Evolutionary conservation across 1,139 yeast species (phyloP), one percentile per base, ranked within the genome.

Genomic region (Saccharomyces hybrid): DNA sequence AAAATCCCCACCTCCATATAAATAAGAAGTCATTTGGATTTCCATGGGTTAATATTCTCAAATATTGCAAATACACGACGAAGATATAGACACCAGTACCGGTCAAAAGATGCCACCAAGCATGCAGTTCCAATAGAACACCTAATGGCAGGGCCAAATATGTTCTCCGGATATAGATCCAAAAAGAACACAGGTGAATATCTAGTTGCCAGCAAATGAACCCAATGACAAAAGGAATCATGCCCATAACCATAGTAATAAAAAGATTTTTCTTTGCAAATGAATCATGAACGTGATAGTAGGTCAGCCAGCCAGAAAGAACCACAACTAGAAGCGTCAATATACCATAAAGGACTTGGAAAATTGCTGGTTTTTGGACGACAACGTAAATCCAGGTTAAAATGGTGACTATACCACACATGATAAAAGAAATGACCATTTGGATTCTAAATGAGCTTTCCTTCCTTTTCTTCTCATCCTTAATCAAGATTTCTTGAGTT

Each of bases 91-190:
- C 88, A 57, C 96, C 96, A 11, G 83, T 74, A 2, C 95, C 95
- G 0, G 96, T 88, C 59, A 88, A 78, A 32, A 88, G 74, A 68
- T 93, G 99, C 99, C 99, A 93, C 98, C 98, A 93, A 16, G 96
- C 96, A 67, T 93, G 99, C 34, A 96, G 87, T 68, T 93, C 99
- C 44, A 93, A 76, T 9, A 93, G 61, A 59, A 89, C 81, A 1
- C 99, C 99, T 56, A 86, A 81, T 1, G 98, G 98, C 75, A 90
- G 79, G 2, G 96, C 96, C n/a, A 83, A 64, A 66, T 78, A 74
- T 2, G 71, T 62, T 59, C 96, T 80, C 68, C 98, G 81, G 46
- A 82, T 68, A 6, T 72, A 60, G 52, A 86, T 79, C 71, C 89
- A 84, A 42, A 71, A 69, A n/a, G 76, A 67, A 68, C 99, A 93